These are phyloP conservation scores for Juncus inflexus DNA, from an alignment of 176 grass and related monocot genomes.

Conservation along the genomic window DNA sequence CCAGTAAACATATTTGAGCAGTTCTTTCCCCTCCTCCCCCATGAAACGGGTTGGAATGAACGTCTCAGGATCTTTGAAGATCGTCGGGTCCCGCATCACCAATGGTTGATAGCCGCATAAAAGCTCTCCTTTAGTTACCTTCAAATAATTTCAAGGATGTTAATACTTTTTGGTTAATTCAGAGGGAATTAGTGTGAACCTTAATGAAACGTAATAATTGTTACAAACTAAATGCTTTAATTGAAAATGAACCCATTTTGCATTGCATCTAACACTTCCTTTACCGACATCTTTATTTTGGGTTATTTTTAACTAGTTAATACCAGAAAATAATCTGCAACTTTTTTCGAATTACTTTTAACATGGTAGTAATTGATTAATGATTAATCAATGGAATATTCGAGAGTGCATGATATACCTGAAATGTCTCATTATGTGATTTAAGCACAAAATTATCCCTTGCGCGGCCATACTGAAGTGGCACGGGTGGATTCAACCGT, in stretches of 20 bases:
- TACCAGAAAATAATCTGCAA: no score
- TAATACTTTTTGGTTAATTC: no score
- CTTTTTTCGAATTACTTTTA: no score
- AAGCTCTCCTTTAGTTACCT: conserved; percentile 56
- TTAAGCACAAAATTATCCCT: conserved; percentile 57
- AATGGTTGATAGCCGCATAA: conserved; percentile 86
- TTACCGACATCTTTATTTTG: no score
- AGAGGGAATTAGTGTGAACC: no score
- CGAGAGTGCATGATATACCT: not conserved
- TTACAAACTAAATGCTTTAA: no score
- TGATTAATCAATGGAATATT: no score
- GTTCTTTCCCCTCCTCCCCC: conserved; percentile 36
- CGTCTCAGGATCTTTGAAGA: conserved; percentile 65
- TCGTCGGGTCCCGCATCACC: conserved; percentile 64
- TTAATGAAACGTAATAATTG: no score
- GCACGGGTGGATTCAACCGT: conserved; percentile 64
- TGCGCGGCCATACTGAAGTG: conserved; percentile 73
- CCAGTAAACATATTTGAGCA: conserved; percentile 74
- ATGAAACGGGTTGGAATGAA: conserved; percentile 61
- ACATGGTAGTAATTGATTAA: no score
- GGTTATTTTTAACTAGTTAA: no score
- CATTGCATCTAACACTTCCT: no score
- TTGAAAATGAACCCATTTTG: no score
- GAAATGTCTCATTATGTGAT: conserved; percentile 40
- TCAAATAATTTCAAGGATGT: not conserved